These are phyloP conservation scores for Penicillium taxi DNA, from an alignment of 495 filamentous ascomycete species.

Conservation along the genomic window DNA sequence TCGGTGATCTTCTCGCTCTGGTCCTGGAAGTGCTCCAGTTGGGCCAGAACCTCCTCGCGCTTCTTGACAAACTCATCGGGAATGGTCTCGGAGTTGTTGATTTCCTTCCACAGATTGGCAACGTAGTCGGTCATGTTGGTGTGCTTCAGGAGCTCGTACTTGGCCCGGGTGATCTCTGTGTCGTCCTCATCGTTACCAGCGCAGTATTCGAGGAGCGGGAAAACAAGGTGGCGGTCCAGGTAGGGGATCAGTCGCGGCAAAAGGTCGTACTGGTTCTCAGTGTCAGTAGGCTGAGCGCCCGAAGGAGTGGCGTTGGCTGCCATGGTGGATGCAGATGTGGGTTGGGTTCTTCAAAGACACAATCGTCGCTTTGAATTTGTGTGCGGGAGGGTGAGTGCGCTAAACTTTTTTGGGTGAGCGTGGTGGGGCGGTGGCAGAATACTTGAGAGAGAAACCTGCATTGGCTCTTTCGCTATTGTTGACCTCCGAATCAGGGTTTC, in stretches of 20 bases:
- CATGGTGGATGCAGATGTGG: constrained; percentile 42
- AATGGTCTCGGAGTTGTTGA: constrained; percentile 67
- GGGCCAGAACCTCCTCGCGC: constrained; percentile 78
- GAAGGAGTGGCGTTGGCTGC: constrained; percentile 53
- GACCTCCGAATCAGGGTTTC: no score
- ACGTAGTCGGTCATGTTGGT: constrained; percentile 99
- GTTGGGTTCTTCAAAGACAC: constrained; percentile 16
- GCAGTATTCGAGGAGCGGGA: constrained; percentile 85
- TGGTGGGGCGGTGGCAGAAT: constrained; percentile 25
- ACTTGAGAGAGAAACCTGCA: constrained; percentile 23
- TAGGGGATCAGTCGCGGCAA: constrained; percentile 82
- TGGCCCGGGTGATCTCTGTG: constrained; percentile 66
- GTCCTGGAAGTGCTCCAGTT: constrained; percentile 71
- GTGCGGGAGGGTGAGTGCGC: constrained; percentile 36
- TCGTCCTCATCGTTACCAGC: constrained; percentile 49
- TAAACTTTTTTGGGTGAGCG: constrained; percentile 27
- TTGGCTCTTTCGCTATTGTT: constrained; percentile 4
- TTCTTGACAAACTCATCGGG: constrained; percentile 81
- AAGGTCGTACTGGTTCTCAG: constrained; percentile 65
- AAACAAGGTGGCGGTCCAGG: constrained; percentile 93
- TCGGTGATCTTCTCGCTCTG: constrained; percentile 79
- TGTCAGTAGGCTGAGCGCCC: constrained; percentile 44
- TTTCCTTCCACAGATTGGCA: constrained; percentile 74
- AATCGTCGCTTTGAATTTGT: constrained; percentile 28
- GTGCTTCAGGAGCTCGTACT: constrained; percentile 85